Base-by-base conservation (phyloP, 352 stramenopile genomes). In the Phytophthora agathidicida region DNA sequence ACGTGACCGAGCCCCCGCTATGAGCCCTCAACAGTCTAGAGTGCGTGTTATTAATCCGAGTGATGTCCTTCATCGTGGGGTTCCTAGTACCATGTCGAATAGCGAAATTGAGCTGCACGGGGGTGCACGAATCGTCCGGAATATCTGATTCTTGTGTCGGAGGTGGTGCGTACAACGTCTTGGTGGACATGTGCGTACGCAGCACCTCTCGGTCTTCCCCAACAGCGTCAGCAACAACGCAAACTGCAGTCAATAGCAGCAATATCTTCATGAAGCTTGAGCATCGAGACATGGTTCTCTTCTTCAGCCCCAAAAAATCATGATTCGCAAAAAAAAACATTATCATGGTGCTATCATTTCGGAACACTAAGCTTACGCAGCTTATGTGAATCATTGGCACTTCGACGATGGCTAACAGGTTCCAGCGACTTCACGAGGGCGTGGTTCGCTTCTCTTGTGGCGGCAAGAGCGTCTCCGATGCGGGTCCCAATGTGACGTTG, bases 31-130 rank as follows among this genome's bases (percentile, higher is more conserved):
- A n/a, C 45, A 94, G 59, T 57, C 74, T 80, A 1, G 31, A 53
- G 27, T 88, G 63, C 13, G 71, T 77, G 7, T 48, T 46, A 5
- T 37, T 53, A 35, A 92, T 93, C 38, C 78, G 65, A 7, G 31
- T 68, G 24, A 94, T 92, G 53, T 91, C 81, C 36, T 94, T 94
- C 54, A 78, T 75, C 4, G 86, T 94, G 16, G 86, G 86, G 52
- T 78, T 90, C 32, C 86, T 77, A 14, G 83, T 94, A 49, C 86
- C 86, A 44, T 94, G 86, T 17, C 86, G 83, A 32, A 94, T 63
- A 8, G 84, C 86, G 41, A 77, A 89, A 53, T 94, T 94, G 44
- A 93, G 71, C 35, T 94, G 86, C 8, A 87, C 49, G 7, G 79
- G 75, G 3, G 13, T 38, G 50, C 86, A 94, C 26, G 39, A 37